Evolutionary conservation across 2,329 filamentous ascomycete genomes (phyloP).

Genomic region (Penicillium vulpinum): DNA sequence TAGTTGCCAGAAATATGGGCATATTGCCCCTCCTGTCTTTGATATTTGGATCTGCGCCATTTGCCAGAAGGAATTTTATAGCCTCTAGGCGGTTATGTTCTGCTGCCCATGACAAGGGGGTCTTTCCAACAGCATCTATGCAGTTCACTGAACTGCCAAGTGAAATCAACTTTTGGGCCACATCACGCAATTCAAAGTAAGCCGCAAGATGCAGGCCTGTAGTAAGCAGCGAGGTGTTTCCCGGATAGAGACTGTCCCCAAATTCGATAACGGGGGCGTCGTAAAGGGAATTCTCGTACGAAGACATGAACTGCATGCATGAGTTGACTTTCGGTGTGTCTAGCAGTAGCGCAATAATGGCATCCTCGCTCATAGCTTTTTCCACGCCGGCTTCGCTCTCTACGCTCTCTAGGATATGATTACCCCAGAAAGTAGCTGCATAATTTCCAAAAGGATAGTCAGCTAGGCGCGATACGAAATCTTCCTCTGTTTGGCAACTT

Average conservation of each 20-base stretch:
- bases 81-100: neutral
- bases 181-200: neutral
- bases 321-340: neutral
- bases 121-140: neutral
- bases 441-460: neutral
- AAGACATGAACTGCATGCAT: neutral
- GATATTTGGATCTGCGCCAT: neutral
- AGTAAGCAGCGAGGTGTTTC: too few species aligned
- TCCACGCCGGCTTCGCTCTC: neutral
- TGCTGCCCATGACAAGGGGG: neutral
- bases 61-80: neutral
- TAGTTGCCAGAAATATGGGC: neutral
- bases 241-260: too few species aligned
- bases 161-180: neutral
- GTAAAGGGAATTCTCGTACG: too few species aligned
- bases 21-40: neutral
- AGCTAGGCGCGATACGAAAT: neutral
- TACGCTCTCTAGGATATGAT: neutral
- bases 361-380: neutral
- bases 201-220: neutral
- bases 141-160: neutral
- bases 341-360: neutral
- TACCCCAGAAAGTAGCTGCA: neutral
- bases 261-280: too few species aligned
- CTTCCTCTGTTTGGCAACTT: neutral